Base-by-base conservation (phyloP, 1,284 basidiomycete species). In the Chalciporus sp. region DNA sequence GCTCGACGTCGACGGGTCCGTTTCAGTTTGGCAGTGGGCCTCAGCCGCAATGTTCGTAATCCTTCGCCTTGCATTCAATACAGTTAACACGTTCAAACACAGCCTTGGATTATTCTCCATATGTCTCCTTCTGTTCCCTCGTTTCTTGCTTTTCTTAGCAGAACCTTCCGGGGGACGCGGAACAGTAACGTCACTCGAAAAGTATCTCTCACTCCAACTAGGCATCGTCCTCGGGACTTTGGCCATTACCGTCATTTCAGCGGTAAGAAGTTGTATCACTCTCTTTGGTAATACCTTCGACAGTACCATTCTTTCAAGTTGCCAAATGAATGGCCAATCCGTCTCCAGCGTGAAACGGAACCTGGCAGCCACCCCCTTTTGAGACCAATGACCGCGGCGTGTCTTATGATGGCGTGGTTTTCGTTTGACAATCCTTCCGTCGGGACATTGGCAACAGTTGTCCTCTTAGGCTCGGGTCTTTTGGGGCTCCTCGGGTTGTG, bases 401-500 rank as follows among this genome's bases (percentile, higher is more conserved):
- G 78, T 51, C 71, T 73, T 37, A 50, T 85, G 19, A 80, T 84
- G 39, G 76, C 86, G 9, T 81, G 90, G 52, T 58, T 87, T 11
- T 81, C 88, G 6, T 92, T 84, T 67, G 88, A 88, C 62, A 82
- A 81, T 10, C 72, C 61, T 16, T 72, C 74, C 41, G 77, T 87
- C 16, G 85, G 87, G 2, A 68, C 82, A 4, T 74, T 92, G 29
- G 72, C 82, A 27, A 74, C 79, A 17, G 49, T 83, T 2, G 72
- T 86, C 35, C 79, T 78, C 45, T 39, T 82, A 12, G 75, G 79
- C 19, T 79, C 78, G 11, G 74, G 77, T 5, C 60, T 74, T 42
- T 77, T 88, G 42, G 83, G 83, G 16, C 53, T 85, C 7, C 86
- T 83, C 78, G 88, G 90, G 1, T 61, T 83, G n/a, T 92, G 86